phyloP scores from a whole-genome alignment of 441 rosid species.

The Populus trichocarpa region DNA sequence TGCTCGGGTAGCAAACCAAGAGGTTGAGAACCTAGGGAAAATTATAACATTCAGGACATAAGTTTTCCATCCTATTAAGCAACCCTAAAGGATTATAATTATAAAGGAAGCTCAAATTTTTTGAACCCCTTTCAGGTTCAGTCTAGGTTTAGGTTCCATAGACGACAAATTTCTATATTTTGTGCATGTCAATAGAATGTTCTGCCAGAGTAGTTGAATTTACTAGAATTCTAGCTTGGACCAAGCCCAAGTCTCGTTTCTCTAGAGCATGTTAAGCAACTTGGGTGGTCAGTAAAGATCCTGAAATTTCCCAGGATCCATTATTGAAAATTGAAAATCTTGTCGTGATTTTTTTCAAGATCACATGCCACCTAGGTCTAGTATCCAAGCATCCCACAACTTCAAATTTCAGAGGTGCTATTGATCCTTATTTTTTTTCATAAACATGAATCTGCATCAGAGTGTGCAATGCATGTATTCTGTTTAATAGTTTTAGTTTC shows the following conservation, averaged over 20 bases:
- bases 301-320: no score
- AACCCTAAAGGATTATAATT: not conserved
- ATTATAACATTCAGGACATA: not conserved
- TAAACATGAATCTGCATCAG: not conserved
- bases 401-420: not conserved
- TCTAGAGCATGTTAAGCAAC: no score
- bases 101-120: not conserved
- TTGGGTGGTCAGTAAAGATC: no score
- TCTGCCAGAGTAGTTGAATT: not conserved
- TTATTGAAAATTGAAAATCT: no score
- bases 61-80: not conserved
- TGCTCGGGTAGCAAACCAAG: not conserved
- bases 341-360: no score
- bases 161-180: not conserved
- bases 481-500: slow-evolving; percentile 28
- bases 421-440: not conserved
- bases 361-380: no score
- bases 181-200: not conserved
- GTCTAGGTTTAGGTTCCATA: not conserved
- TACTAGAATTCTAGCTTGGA: no score
- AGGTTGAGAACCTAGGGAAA: not conserved
- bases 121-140: not conserved
- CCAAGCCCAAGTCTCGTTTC: no score
- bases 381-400: no score
- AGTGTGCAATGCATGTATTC: not conserved